Percentiles rank a stretch among this genome's conserved stretches.
phyloP scores from a whole-genome alignment of 306 rosid genomes.

The Luffa aegyptiaca region DNA sequence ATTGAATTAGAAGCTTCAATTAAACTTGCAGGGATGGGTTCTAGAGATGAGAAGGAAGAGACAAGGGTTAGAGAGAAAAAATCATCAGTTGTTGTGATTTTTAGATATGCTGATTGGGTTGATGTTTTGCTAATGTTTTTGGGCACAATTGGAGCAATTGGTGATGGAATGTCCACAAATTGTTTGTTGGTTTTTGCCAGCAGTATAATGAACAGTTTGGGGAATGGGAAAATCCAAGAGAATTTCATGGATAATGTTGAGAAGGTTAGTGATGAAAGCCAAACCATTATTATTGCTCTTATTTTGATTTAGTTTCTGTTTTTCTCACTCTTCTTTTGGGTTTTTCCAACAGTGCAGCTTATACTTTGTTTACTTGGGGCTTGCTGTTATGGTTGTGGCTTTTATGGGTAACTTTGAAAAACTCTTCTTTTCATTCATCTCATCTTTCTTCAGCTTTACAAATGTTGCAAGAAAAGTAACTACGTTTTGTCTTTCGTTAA shows the following conservation, averaged over 20 bases:
- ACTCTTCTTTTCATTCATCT: neutral
- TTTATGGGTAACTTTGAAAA: conserved; percentile 71
- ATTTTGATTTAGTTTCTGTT: neutral
- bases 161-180: conserved; percentile 92
- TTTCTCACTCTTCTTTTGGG: neutral
- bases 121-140: conserved; percentile 64
- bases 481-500: neutral
- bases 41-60: conserved; percentile 14
- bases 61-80: neutral
- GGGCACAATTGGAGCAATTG: conserved; percentile 82
- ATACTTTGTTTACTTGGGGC: conserved; percentile 91
- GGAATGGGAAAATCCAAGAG: conserved; percentile 30
- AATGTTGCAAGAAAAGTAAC: neutral
- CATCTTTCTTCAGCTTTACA: conserved; percentile 22
- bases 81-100: conserved; percentile 19
- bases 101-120: conserved; percentile 70
- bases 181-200: conserved; percentile 67
- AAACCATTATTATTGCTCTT: neutral
- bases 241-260: conserved; percentile 68
- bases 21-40: neutral
- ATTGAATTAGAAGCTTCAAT: neutral
- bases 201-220: conserved; percentile 86
- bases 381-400: conserved; percentile 68
- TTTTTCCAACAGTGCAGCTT: conserved; percentile 68
- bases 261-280: conserved; percentile 29